Evolutionary conservation across 2,329 filamentous ascomycete species (phyloP), one percentile per base, ranked within the genome.

Genomic region (Sporothrix pseudoabietina): DNA sequence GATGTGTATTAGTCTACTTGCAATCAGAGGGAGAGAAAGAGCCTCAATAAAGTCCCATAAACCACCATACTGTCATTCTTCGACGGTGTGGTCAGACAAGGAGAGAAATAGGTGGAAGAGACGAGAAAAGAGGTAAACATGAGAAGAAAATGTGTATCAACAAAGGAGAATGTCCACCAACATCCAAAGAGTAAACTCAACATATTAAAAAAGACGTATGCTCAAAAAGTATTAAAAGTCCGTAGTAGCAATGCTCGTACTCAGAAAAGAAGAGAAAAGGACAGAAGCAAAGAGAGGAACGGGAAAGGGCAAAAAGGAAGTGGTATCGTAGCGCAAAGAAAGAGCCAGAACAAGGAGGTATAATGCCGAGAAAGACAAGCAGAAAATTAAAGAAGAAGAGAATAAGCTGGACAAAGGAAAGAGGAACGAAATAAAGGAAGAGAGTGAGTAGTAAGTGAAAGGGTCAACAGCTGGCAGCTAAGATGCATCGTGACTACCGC

Each of bases 251-350:
- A 66, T 30, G 22, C 41, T 10, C 19, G 6, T 66, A 32, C 63
- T 47, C n/a, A 52, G 26, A 32, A 30, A 32, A 49, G 35, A 47
- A 35, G 39, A 41, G 7, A 41, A 19, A 55, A 47, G 10, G n/a
- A 41, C 2, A 39, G 59, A 41, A 61, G 10, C 47, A 39, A 19
- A 7, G 14, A 26, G 22, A 44, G 54, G 1, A 35, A 35, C 41
- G 5, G 39, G 35, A 30, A 30, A 59, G 26, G 12, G 12, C 26
- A 30, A 54, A 66, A 69, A 47, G 66, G 55, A 69, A 41, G 47
- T 73, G 72, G 72, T 73, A 73, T 73, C 65, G 65, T 66, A 47
- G 61, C n/a, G 61, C 39, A 22, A 66, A 66, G 39, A 69, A 69
- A 69, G n/a, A 39, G 41, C 69, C 69, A 54, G 54, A 59, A 47